Base-by-base conservation (phyloP, 352 stramenopile species). In the Globisporangium parvum region DNA sequence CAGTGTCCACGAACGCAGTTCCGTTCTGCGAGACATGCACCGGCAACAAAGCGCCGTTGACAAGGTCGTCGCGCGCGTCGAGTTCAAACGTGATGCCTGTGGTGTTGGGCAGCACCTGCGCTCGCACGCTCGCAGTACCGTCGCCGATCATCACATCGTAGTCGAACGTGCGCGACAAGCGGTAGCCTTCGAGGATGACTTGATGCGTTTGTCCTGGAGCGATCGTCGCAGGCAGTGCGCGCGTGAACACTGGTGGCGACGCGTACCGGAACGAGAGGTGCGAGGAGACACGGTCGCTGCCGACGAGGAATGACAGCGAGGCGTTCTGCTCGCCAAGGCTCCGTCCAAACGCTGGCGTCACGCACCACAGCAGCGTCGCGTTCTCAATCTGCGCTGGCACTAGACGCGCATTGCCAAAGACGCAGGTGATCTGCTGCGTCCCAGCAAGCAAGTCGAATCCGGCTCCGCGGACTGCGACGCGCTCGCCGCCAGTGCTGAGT, bases 391-490 rank as follows among this genome's bases (percentile, higher is more conserved):
- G 31, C 24, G 55, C 46, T 55, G 20, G 55, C 37, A 55, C 47
- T 26, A 24, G 55, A 37, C 37, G 41, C 5, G 26, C 41, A 26
- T 42, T 21, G 12, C 47, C 55, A 24, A 55, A 55, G n/a, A 49
- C 46, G 20, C 55, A 54, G 23, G 48, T 39, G 11, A 60, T 10
- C 28, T 47, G 39, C 26, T 49, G 20, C 21, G 28, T n/a, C 45
- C 6, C n/a, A 14, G 1, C 11, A 15, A 28, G 35, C 20, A 47
- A 21, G 2, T 55, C 35, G 26, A 77, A 80, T 9, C 55, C 63
- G 42, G 49, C 42, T 2, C 71, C 71, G 2, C 1, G 35, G 1
- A 77, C 49, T 3, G 67, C 41, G 44, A 75, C n/a, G 49, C 45
- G 21, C 2, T 50, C 40, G 24, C 33, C 46, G 9, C 26, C 50